These are phyloP conservation scores for Rhizomucor pusillus DNA, from an alignment of 371 early-diverging fungal species.

Conservation along the genomic window DNA sequence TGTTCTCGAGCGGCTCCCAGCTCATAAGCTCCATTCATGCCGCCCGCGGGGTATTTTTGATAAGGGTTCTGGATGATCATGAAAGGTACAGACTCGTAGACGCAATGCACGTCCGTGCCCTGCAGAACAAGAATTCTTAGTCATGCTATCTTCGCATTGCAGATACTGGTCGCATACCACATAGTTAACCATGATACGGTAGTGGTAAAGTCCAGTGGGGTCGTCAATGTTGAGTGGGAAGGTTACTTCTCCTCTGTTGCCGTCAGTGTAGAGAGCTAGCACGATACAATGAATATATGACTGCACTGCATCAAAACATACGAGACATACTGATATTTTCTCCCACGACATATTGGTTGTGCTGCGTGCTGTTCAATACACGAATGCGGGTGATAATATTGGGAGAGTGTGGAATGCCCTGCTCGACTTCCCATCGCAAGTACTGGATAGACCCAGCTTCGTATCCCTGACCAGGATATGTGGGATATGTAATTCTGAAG, in stretches of 20 bases:
- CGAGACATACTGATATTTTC: slow-evolving; percentile 28
- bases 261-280: slow-evolving; percentile 20
- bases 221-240: slow-evolving; percentile 23
- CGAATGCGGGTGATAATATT: slow-evolving; percentile 33
- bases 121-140: neutral
- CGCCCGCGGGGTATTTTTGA: slow-evolving; percentile 12
- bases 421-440: slow-evolving; percentile 25
- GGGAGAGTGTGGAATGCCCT: slow-evolving; percentile 15
- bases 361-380: slow-evolving; percentile 23
- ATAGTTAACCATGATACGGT: slow-evolving; percentile 33
- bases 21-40: slow-evolving; percentile 7
- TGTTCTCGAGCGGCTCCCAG: neutral
- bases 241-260: slow-evolving; percentile 16
- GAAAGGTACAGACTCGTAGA: slow-evolving; percentile 28
- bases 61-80: slow-evolving; percentile 24
- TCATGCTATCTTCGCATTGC: neutral
- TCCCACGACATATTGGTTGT: slow-evolving; percentile 24
- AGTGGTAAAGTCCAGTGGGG: slow-evolving; percentile 21
- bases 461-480: slow-evolving; percentile 15
- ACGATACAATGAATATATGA: too few species aligned
- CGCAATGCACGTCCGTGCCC: slow-evolving; percentile 25
- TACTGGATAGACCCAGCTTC: slow-evolving; percentile 18
- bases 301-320: too few species aligned
- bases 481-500: slow-evolving; percentile 25
- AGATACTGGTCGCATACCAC: slow-evolving; percentile 10